Evolutionary conservation across 345 rosid genomes (phyloP).

Genomic region (Citrus medica): DNA sequence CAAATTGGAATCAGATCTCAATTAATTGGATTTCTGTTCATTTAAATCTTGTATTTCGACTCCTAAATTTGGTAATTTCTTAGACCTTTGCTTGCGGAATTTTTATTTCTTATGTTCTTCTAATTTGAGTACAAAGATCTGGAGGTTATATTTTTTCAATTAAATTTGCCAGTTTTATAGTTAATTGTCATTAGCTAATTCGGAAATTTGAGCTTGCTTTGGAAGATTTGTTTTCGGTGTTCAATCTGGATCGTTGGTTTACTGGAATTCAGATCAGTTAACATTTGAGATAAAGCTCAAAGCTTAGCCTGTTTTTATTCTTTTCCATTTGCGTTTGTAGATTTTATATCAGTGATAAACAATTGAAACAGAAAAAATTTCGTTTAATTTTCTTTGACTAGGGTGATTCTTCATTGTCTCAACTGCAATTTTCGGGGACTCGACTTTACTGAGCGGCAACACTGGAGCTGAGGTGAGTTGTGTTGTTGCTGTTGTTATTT

Average conservation of each 20-base stretch:
- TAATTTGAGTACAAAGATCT: constrained; percentile 43
- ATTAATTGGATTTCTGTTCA: constrained; percentile 1
- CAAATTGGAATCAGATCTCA: constrained; percentile 42
- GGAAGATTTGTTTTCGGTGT: not conserved
- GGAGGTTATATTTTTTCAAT: constrained; percentile 9
- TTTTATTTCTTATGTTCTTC: constrained; percentile 3
- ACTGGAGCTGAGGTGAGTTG: not conserved
- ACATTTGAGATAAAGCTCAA: not conserved
- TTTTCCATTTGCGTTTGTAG: constrained; percentile 2
- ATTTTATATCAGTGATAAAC: constrained; percentile 5
- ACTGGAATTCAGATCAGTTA: constrained; percentile 26
- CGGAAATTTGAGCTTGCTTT: not conserved
- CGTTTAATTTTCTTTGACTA: constrained; percentile 7
- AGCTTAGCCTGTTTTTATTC: constrained; percentile 7
- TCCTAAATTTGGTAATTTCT: not conserved
- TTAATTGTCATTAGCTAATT: constrained; percentile 11
- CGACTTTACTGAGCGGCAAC: not conserved
- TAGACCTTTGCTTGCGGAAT: not conserved
- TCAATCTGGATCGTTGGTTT: constrained; percentile 23
- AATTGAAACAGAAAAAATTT: not conserved
- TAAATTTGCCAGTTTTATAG: constrained; percentile 2
- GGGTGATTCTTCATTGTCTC: constrained; percentile 5
- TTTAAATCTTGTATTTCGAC: not conserved
- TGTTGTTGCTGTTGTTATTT: not conserved
- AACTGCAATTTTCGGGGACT: constrained; percentile 2